A percentile compares a stretch with the other conserved stretches of the same genome.
phyloP scores from a whole-genome alignment of 2,329 filamentous ascomycete species.

The Pestalotiopsis sp. region DNA sequence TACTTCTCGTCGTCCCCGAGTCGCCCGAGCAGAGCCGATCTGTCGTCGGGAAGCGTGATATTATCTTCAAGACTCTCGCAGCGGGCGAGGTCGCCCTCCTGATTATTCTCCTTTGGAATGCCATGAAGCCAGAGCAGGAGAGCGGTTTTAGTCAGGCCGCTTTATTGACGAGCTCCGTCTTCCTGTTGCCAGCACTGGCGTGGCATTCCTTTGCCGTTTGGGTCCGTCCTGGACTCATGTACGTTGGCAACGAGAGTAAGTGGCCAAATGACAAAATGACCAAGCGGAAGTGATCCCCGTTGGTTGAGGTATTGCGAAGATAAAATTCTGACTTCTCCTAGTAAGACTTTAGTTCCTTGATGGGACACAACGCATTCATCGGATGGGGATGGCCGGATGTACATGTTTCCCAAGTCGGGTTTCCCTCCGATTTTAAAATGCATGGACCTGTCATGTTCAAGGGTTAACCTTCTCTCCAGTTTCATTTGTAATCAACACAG shows the following conservation, averaged over 20 bases:
- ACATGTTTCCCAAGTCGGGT: too few relatives aligned
- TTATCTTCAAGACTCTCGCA: conserved; percentile 21
- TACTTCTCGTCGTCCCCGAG: conserved; percentile 18
- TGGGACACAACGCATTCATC: background rate
- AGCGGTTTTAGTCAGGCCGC: conserved; percentile 16
- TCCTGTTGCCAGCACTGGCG: conserved; percentile 1
- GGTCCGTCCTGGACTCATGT: background rate
- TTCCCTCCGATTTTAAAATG: background rate
- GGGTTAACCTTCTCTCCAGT: background rate
- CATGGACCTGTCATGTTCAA: background rate
- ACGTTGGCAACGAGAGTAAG: background rate
- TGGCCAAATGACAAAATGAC: background rate
- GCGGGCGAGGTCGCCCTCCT: conserved; percentile 21
- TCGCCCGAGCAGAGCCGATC: conserved; percentile 8
- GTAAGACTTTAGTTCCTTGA: background rate
- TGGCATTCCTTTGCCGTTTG: conserved; percentile 8
- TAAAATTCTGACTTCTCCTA: background rate
- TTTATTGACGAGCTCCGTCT: background rate
- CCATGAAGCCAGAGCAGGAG: conserved; percentile 4
- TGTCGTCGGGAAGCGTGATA: conserved; percentile 17
- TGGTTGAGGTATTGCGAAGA: background rate
- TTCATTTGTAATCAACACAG: background rate
- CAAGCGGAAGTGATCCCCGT: background rate
- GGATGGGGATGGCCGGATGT: background rate
- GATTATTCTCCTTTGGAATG: conserved; percentile 15